Base-by-base conservation (phyloP, 441 rosid species). In the Gossypium trilobum region DNA sequence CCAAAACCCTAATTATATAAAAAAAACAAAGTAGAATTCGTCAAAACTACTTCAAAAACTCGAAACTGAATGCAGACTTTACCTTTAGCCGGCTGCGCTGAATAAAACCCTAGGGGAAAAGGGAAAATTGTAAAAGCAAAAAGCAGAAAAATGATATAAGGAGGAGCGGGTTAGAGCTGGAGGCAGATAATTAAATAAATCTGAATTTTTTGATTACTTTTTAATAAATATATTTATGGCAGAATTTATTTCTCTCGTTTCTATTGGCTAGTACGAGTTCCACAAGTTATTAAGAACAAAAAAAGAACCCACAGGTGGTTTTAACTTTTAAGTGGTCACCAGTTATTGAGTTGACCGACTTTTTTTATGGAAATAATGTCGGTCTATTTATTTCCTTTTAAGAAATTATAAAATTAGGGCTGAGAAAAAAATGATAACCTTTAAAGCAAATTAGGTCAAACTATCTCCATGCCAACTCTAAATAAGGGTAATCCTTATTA, bases 151-250 rank as follows among this genome's bases (percentile, higher is more conserved):
- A 36, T 5, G 23, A 57, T 11, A 57, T 10, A 62, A 25, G 4
- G 2, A n/a, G 11, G 13, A 2, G 79, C 71, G 79, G 76, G 70
- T 76, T 76, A 42, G 77, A 80, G 80, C 78, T 74, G 80, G 74
- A 74, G 73, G 79, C 72, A 56, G 75, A 79, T 56, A 19, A 61
- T 69, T 69, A 27, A 52, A 51, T 17, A 25, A n/a, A 72, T 4
- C 31, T 3, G 31, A 4, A 27, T 27, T 4, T 27, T 27, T 3
- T 39, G 16, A 29, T 51, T 13, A 57, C 6, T 11, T 36, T 11
- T 31, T 10, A 68, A 77, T 14, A 70, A 92, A 50, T 72, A 5
- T 9, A 19, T 51, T 73, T 77, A 76, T 71, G 66, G 20, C 87
- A 51, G 20, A 51, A 14, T 16, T 51, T 51, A 27, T 50, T n/a